phyloP scores from a whole-genome alignment of 768 basidiomycete genomes.

The Rhizopogon salebrosus region DNA sequence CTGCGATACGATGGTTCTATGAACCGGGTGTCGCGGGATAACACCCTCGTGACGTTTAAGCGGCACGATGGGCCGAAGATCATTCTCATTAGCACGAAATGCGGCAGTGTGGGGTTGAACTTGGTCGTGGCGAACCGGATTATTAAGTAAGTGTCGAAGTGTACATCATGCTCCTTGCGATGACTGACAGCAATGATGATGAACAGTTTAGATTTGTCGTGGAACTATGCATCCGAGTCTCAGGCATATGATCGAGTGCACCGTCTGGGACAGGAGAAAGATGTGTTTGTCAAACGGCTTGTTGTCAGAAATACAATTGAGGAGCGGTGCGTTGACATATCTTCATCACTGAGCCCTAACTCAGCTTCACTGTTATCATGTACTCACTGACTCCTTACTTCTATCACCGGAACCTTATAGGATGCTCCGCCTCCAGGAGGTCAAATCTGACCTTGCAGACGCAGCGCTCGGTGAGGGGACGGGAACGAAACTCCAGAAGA shows the following conservation, averaged over 20 bases:
- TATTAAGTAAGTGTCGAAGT: constrained; percentile 45
- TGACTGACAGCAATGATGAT: background rate
- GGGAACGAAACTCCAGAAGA: constrained; percentile 54
- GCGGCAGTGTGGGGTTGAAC: constrained; percentile 68
- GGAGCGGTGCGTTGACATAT: constrained; percentile 48
- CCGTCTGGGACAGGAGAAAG: constrained; percentile 66
- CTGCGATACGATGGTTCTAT: constrained; percentile 70
- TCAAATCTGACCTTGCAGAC: constrained; percentile 60
- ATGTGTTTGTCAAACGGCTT: constrained; percentile 62
- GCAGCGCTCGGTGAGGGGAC: constrained; percentile 68
- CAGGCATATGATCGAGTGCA: constrained; percentile 62
- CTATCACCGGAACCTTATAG: constrained; percentile 23
- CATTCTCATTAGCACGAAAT: constrained; percentile 63
- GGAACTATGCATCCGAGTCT: constrained; percentile 69
- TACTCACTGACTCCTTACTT: background rate
- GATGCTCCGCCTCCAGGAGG: constrained; percentile 66
- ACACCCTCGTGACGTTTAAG: constrained; percentile 49
- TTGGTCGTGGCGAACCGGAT: constrained; percentile 65
- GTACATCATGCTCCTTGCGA: background rate
- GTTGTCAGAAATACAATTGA: constrained; percentile 69
- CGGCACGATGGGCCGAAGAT: constrained; percentile 51
- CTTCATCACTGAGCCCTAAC: background rate
- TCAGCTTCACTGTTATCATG: background rate
- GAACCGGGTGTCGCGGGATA: constrained; percentile 48
- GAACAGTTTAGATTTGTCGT: constrained; percentile 62